Evolutionary conservation across 2,329 filamentous ascomycete genomes (phyloP).

Genomic region (Xenoacremonium recifei): DNA sequence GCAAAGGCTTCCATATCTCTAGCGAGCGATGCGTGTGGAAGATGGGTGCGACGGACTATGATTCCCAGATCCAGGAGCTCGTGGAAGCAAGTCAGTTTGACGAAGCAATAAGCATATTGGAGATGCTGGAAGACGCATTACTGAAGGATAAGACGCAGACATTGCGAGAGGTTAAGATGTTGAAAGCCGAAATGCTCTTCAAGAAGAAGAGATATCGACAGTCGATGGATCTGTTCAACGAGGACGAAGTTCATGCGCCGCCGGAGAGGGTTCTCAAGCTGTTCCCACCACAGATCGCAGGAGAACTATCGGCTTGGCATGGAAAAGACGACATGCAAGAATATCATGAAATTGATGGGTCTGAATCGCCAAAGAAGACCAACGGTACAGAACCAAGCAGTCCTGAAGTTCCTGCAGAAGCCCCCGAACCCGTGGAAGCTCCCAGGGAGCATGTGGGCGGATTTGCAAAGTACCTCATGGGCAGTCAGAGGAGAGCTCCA

Average conservation of each 20-base stretch:
- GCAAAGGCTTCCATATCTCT: constrained; percentile 90
- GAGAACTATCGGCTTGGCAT: constrained; percentile 65
- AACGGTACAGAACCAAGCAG: constrained; percentile 27
- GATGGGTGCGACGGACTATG: constrained; percentile 91
- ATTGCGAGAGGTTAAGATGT: constrained; percentile 82
- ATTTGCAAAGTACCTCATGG: constrained; percentile 55
- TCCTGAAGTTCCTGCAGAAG: constrained; percentile 24
- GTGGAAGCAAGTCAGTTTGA: constrained; percentile 74
- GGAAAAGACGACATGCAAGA: constrained; percentile 35
- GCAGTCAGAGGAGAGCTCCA: constrained; percentile 42
- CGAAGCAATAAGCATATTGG: constrained; percentile 85
- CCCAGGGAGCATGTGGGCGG: constrained; percentile 34
- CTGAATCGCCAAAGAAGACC: constrained; percentile 23
- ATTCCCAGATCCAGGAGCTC: constrained; percentile 82
- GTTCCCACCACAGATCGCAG: constrained; percentile 82
- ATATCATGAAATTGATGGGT: constrained; percentile 43
- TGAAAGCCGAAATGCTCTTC: constrained; percentile 86
- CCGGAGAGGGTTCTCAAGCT: constrained; percentile 84
- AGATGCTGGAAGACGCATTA: constrained; percentile 89
- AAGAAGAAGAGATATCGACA: constrained; percentile 78
- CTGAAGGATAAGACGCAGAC: constrained; percentile 78
- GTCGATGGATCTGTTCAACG: constrained; percentile 83
- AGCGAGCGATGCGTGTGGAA: constrained; percentile 94
- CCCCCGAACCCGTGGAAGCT: constrained; percentile 37
- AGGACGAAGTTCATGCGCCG: constrained; percentile 81